A percentile compares a stretch with the other conserved stretches of the same genome.
Conservation (phyloP, 345 rosid species). For the Lepidium aucheri region DNA sequence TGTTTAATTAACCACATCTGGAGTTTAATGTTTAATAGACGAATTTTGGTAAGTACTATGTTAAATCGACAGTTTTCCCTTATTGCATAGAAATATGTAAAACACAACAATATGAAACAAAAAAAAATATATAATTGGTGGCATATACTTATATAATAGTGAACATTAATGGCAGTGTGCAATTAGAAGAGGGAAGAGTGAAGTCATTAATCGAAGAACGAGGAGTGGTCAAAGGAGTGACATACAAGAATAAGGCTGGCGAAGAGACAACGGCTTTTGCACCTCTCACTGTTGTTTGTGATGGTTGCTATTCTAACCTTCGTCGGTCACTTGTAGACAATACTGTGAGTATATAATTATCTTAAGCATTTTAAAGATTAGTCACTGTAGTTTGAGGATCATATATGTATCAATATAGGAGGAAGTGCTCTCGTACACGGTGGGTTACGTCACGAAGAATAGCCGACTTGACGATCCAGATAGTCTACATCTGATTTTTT, state of each 20-base stretch:
- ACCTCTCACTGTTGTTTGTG: constrained; percentile 62
- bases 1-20: no score
- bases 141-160: no score
- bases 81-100: no score
- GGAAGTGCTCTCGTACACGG: constrained; percentile 19
- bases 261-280: constrained; percentile 38
- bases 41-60: no score
- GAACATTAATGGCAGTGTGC: constrained; percentile 10
- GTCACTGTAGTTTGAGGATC: not conserved
- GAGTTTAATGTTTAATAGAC: no score
- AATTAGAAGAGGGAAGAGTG: constrained; percentile 46
- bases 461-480: constrained; percentile 16
- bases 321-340: constrained; percentile 56
- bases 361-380: not conserved
- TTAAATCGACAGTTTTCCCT: no score
- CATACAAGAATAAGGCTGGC: constrained; percentile 43
- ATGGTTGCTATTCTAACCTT: constrained; percentile 68
- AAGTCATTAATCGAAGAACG: constrained; percentile 50
- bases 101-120: no score
- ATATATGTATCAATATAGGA: constrained; percentile 4
- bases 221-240: constrained; percentile 57
- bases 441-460: constrained; percentile 24
- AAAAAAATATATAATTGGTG: no score
- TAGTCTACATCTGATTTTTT: not conserved
- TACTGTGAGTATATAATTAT: constrained; percentile 24